A percentile compares a stretch with the other conserved stretches of the same genome.
phyloP scores from a whole-genome alignment of 164 flowering plant genomes.

The Malania oleifera region DNA sequence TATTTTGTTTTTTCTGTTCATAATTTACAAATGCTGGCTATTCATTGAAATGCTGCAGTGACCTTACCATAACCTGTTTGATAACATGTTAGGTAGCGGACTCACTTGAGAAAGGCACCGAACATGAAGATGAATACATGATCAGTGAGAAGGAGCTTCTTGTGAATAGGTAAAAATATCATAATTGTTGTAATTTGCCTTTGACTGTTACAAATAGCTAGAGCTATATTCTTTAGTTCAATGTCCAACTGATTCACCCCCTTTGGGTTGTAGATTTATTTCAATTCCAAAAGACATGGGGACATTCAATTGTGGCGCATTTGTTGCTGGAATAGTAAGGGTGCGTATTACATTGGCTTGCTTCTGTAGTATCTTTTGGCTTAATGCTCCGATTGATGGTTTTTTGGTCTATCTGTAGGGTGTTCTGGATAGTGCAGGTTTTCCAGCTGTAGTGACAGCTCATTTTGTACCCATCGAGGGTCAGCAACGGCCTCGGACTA shows the following conservation, averaged over 20 bases:
- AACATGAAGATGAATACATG: conserved; percentile 99
- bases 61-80: not conserved
- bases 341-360: conserved; percentile 30
- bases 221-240: conserved; percentile 1
- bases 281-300: conserved; percentile 99
- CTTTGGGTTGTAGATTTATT: conserved; percentile 57
- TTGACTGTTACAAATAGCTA: conserved; percentile 4
- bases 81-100: conserved; percentile 74
- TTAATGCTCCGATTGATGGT: conserved; percentile 17
- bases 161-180: conserved; percentile 60
- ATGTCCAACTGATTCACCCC: conserved; percentile 3
- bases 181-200: not conserved
- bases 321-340: conserved; percentile 98
- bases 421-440: conserved; percentile 89
- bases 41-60: too few species aligned
- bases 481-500: conserved; percentile 92
- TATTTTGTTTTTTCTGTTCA: not conserved
- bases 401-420: conserved; percentile 47
- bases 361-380: conserved; percentile 6
- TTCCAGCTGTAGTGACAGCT: conserved; percentile 97
- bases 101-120: conserved; percentile 99
- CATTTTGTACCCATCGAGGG: conserved; percentile 99
- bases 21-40: too few species aligned
- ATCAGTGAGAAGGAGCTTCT: conserved; percentile 99
- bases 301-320: conserved; percentile 99